Conservation (phyloP, 1,284 basidiomycete genomes). For the Peniophora sp. region DNA sequence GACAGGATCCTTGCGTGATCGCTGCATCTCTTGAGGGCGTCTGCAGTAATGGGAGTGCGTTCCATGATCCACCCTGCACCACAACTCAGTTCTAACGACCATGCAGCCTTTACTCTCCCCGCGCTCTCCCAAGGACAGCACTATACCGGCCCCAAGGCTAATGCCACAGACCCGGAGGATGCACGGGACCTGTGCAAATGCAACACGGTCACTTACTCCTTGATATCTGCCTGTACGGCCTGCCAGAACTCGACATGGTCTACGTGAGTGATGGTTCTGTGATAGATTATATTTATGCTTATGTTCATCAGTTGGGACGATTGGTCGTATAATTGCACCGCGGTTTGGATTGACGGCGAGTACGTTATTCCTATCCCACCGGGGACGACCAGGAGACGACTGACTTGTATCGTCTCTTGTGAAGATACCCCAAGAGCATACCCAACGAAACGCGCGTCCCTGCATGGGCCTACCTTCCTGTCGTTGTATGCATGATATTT, state of each 20-base stretch:
- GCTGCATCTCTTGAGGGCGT: constrained; percentile 31
- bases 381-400: neutral
- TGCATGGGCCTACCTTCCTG: constrained; percentile 34
- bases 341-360: constrained; percentile 1
- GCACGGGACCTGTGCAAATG: constrained; percentile 21
- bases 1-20: constrained; percentile 38
- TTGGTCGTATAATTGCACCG: constrained; percentile 29
- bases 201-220: constrained; percentile 25
- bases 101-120: constrained; percentile 17
- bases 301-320: constrained; percentile 1
- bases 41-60: constrained; percentile 16
- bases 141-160: constrained; percentile 26
- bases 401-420: neutral
- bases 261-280: neutral
- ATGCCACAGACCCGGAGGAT: constrained; percentile 15
- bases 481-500: constrained; percentile 15
- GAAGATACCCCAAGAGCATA: constrained; percentile 24
- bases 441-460: constrained; percentile 26
- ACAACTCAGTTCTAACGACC: neutral
- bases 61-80: neutral
- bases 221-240: constrained; percentile 29
- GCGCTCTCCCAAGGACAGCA: constrained; percentile 21
- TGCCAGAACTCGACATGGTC: constrained; percentile 22
- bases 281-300: constrained; percentile 17
- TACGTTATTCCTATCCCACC: neutral